Percentiles rank a stretch among this genome's conserved stretches.
phyloP scores from a whole-genome alignment of 2,329 filamentous ascomycete genomes.

The Stagonosporopsis vannaccii region DNA sequence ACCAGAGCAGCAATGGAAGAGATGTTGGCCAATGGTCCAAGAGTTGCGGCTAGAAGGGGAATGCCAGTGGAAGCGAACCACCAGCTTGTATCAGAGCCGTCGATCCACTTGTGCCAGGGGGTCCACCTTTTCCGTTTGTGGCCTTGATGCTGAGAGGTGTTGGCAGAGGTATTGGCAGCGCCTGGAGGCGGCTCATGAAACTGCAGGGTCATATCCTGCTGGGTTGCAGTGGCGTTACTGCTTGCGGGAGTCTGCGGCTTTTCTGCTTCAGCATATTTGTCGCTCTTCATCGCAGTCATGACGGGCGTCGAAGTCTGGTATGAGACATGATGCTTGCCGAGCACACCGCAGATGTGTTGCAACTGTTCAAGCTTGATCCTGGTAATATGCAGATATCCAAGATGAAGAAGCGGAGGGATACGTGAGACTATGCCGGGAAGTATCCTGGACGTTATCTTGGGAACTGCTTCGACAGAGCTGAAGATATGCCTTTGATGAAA shows the following conservation, averaged over 20 bases:
- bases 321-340: background rate
- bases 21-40: slow-evolving; percentile 86
- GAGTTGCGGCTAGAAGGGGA: slow-evolving; percentile 77
- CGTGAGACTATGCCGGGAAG: background rate
- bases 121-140: background rate
- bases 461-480: background rate
- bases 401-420: background rate
- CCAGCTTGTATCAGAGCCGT: slow-evolving; percentile 33
- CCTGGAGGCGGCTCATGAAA: background rate
- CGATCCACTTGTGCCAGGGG: slow-evolving; percentile 9
- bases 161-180: background rate
- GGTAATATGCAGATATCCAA: background rate
- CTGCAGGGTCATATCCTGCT: background rate
- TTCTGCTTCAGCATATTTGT: background rate
- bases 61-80: slow-evolving; percentile 51
- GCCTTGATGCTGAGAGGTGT: background rate
- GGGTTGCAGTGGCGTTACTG: background rate
- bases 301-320: background rate
- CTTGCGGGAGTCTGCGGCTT: slow-evolving; percentile 5
- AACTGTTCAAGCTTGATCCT: background rate
- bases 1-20: slow-evolving; percentile 89
- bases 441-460: background rate
- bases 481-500: background rate
- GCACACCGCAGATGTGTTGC: background rate
- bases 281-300: background rate